phyloP scores from a whole-genome alignment of 768 basidiomycete species.

The Dendrothele bispora region DNA sequence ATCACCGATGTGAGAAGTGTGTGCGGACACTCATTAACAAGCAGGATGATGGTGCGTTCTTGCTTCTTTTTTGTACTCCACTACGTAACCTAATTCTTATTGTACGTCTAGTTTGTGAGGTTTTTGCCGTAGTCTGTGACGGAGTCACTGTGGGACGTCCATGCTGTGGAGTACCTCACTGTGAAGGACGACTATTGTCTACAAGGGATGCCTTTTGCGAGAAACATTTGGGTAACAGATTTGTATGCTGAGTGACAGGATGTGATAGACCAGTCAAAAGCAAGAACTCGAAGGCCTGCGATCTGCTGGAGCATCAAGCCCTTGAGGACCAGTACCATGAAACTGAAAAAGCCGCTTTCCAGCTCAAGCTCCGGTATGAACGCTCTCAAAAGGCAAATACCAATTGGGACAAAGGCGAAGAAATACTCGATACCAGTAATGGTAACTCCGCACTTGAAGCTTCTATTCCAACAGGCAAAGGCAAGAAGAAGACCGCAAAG shows the following conservation, averaged over 20 bases:
- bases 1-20: not conserved
- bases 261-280: conserved; percentile 5
- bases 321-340: conserved; percentile 9
- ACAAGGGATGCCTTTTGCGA: not conserved
- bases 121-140: not conserved
- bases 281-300: conserved; percentile 7
- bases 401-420: too few species aligned
- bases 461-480: too few species aligned
- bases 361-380: conserved; percentile 12
- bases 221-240: not conserved
- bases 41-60: not conserved
- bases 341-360: conserved; percentile 10
- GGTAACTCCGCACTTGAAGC: too few species aligned
- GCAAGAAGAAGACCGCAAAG: too few species aligned
- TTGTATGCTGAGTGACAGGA: conserved; percentile 7
- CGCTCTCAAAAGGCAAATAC: too few species aligned
- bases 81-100: too few species aligned
- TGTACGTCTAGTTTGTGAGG: not conserved
- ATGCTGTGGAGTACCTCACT: not conserved
- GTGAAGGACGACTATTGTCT: not conserved
- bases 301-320: conserved; percentile 4
- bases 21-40: too few species aligned
- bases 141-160: not conserved
- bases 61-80: not conserved
- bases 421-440: too few species aligned